phyloP scores from a whole-genome alignment of 495 filamentous ascomycete genomes.

The Penicillium salamii region DNA sequence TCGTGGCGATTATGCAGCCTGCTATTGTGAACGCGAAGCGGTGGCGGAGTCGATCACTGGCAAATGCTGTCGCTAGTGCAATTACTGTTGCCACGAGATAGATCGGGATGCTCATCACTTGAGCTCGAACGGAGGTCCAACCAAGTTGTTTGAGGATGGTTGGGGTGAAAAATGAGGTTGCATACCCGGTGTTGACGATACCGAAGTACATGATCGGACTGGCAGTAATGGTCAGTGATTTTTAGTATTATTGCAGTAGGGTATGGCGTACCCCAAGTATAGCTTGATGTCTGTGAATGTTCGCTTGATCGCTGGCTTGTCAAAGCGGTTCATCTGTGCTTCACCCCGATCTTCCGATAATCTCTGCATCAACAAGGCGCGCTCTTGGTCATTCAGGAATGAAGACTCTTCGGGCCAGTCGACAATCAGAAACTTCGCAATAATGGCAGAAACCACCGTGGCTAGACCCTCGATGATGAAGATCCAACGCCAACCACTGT shows the following conservation, averaged over 20 bases:
- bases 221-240: not conserved
- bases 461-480: conserved; percentile 64
- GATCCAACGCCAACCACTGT: conserved; percentile 57
- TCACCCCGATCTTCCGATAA: conserved; percentile 40
- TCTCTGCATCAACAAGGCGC: conserved; percentile 39
- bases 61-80: conserved; percentile 41
- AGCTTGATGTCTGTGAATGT: conserved; percentile 56
- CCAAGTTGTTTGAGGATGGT: conserved; percentile 58
- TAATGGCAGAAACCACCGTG: conserved; percentile 45
- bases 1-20: conserved; percentile 43
- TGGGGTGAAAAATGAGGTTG: conserved; percentile 52
- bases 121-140: conserved; percentile 47
- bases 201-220: conserved; percentile 50
- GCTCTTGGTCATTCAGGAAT: conserved; percentile 49
- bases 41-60: conserved; percentile 47
- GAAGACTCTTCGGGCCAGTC: conserved; percentile 54
- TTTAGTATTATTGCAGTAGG: too few relatives aligned
- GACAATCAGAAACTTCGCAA: conserved; percentile 51
- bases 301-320: conserved; percentile 42
- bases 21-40: conserved; percentile 51
- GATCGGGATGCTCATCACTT: conserved; percentile 55
- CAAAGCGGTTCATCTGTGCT: conserved; percentile 48
- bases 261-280: conserved; percentile 39
- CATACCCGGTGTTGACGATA: conserved; percentile 49
- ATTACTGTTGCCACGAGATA: conserved; percentile 51